phyloP scores from a whole-genome alignment of 495 filamentous ascomycete genomes.

The Saxophila tyrrhenica region DNA sequence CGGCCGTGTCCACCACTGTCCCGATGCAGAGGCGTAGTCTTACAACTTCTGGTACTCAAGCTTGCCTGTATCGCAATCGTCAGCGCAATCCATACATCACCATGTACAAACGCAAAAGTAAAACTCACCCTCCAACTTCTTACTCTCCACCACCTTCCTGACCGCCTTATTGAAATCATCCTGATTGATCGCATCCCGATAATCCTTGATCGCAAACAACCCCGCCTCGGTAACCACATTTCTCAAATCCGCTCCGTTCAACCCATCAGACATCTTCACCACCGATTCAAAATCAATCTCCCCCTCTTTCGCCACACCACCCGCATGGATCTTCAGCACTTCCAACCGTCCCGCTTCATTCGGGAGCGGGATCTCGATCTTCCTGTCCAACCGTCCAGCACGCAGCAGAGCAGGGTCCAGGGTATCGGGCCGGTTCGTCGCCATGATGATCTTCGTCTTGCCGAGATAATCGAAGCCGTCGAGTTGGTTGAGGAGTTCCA shows the following conservation, averaged over 20 bases:
- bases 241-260: slow-evolving; percentile 94
- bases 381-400: slow-evolving; percentile 88
- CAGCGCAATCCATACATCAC: background rate
- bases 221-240: slow-evolving; percentile 99
- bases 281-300: slow-evolving; percentile 99
- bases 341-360: slow-evolving; percentile 96
- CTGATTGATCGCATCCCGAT: slow-evolving; percentile 88
- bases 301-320: slow-evolving; percentile 73
- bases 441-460: slow-evolving; percentile 99
- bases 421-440: slow-evolving; percentile 96
- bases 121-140: slow-evolving; percentile 58
- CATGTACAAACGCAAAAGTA: background rate
- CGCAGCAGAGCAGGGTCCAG: slow-evolving; percentile 89
- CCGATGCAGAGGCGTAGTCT: too few relatives aligned
- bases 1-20: too few relatives aligned
- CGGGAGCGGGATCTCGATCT: slow-evolving; percentile 98
- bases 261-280: slow-evolving; percentile 97
- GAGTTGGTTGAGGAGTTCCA: slow-evolving; percentile 98
- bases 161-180: slow-evolving; percentile 99
- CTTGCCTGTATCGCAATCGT: background rate
- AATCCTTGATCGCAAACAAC: slow-evolving; percentile 94
- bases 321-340: slow-evolving; percentile 96
- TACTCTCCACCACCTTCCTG: slow-evolving; percentile 88
- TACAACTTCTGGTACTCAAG: slow-evolving; percentile 96
- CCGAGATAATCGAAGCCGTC: slow-evolving; percentile 99